Evolutionary conservation across 2,329 filamentous ascomycete genomes (phyloP).

Genomic region (Phyllosticta citribraziliensis): DNA sequence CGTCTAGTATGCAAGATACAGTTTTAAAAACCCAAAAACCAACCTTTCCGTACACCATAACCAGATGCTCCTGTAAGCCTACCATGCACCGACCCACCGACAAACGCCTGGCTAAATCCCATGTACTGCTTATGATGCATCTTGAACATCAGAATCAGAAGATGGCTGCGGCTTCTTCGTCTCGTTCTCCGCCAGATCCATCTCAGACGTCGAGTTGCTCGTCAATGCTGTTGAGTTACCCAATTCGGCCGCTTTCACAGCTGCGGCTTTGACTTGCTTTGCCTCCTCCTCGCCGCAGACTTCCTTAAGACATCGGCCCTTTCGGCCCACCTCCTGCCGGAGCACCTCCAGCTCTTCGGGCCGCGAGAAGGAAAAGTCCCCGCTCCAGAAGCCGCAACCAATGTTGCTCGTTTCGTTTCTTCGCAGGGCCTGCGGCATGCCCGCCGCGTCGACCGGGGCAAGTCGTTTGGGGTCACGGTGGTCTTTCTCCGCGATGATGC

Average conservation of each 20-base stretch:
- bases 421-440: slow-evolving; percentile 19
- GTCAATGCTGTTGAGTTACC: background rate
- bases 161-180: background rate
- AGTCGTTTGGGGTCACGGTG: slow-evolving; percentile 17
- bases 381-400: slow-evolving; percentile 31
- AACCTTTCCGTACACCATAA: background rate
- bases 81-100: background rate
- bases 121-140: background rate
- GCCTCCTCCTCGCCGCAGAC: background rate
- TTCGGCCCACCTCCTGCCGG: slow-evolving; percentile 27
- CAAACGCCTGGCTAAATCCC: background rate
- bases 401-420: slow-evolving; percentile 30
- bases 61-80: background rate
- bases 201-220: background rate
- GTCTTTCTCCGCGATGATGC: slow-evolving; percentile 25
- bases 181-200: background rate
- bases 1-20: background rate
- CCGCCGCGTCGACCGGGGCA: slow-evolving; percentile 26
- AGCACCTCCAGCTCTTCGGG: slow-evolving; percentile 23
- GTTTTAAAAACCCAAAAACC: background rate
- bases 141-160: background rate
- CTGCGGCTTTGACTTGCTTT: background rate
- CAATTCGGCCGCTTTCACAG: background rate
- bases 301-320: slow-evolving; percentile 29
- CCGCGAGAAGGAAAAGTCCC: slow-evolving; percentile 24